These are phyloP conservation scores for Syncephalastrum contaminatum DNA, from an alignment of 371 early-diverging fungal species.

Conservation along the genomic window DNA sequence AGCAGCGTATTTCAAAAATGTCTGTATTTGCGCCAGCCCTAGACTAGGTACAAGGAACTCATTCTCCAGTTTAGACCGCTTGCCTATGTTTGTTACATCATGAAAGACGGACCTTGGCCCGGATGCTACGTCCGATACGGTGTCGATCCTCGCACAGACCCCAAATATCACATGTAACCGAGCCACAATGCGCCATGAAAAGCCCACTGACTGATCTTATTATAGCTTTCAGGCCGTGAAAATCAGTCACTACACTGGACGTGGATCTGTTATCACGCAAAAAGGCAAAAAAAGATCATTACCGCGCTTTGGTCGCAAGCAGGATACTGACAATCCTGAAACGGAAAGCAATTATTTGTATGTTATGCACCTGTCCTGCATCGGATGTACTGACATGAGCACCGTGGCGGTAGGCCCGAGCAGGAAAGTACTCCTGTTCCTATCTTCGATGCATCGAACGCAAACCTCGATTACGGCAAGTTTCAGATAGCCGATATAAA, in stretches of 20 bases:
- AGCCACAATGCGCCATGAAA: neutral
- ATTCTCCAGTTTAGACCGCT: slow-evolving; percentile 25
- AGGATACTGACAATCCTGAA: neutral
- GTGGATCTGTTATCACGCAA: neutral
- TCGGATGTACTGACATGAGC: too few relatives aligned
- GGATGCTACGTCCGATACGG: slow-evolving; percentile 65
- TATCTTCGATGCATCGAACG: slow-evolving; percentile 16
- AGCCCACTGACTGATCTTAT: neutral
- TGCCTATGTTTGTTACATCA: slow-evolving; percentile 39
- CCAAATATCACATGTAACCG: slow-evolving; percentile 39
- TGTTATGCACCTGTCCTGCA: neutral
- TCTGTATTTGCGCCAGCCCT: too few relatives aligned
- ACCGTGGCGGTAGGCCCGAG: too few relatives aligned
- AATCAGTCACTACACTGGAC: neutral
- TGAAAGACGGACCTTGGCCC: slow-evolving; percentile 60
- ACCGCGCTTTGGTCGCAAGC: too few relatives aligned
- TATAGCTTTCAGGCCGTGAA: slow-evolving; percentile 13
- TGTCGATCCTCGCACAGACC: slow-evolving; percentile 56
- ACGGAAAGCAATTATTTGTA: neutral
- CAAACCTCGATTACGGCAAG: neutral
- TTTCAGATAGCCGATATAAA: slow-evolving; percentile 27
- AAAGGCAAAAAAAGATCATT: neutral
- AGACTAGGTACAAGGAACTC: too few relatives aligned
- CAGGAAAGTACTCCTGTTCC: neutral
- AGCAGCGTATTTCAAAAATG: too few relatives aligned